Percentiles rank a stretch among this genome's conserved stretches.
Evolutionary conservation across 2,329 filamentous ascomycete genomes (phyloP).

Genomic region (Plenodomus lindquistii): DNA sequence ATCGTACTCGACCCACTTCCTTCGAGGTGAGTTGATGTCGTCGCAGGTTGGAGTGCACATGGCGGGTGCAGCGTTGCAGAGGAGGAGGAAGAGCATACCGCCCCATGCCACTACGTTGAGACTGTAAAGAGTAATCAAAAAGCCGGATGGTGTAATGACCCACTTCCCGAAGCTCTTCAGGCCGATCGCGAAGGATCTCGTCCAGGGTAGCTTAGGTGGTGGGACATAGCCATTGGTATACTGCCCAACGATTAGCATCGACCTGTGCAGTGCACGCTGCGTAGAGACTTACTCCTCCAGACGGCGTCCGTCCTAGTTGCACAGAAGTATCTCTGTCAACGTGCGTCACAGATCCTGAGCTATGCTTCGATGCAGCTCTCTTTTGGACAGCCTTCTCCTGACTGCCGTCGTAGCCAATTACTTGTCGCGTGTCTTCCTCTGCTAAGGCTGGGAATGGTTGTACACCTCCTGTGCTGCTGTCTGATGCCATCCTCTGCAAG

Average conservation of each 20-base stretch:
- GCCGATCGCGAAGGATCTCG: slow-evolving; percentile 61
- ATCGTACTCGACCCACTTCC: slow-evolving; percentile 83
- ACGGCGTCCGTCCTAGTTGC: slow-evolving; percentile 14
- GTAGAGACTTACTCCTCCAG: slow-evolving; percentile 21
- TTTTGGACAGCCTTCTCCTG: slow-evolving; percentile 13
- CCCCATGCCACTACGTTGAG: slow-evolving; percentile 88
- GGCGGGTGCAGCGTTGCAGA: slow-evolving; percentile 72
- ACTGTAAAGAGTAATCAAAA: slow-evolving; percentile 76
- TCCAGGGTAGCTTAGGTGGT: slow-evolving; percentile 56
- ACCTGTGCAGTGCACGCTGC: background rate
- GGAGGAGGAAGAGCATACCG: slow-evolving; percentile 84
- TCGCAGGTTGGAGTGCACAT: slow-evolving; percentile 75
- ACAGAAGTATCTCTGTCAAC: slow-evolving; percentile 11
- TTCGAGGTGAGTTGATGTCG: slow-evolving; percentile 73
- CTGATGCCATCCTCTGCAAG: slow-evolving; percentile 13
- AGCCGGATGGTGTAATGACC: slow-evolving; percentile 73
- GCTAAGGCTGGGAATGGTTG: slow-evolving; percentile 38
- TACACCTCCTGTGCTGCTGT: slow-evolving; percentile 15
- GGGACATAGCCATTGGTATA: slow-evolving; percentile 48
- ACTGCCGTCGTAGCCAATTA: slow-evolving; percentile 1
- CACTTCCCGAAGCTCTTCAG: slow-evolving; percentile 71
- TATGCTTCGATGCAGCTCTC: slow-evolving; percentile 16
- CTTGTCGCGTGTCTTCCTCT: slow-evolving; percentile 26
- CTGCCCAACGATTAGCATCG: slow-evolving; percentile 7
- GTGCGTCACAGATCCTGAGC: slow-evolving; percentile 20